Conservation (phyloP, 805 yeast genomes). For the Ogataea methylovora region DNA sequence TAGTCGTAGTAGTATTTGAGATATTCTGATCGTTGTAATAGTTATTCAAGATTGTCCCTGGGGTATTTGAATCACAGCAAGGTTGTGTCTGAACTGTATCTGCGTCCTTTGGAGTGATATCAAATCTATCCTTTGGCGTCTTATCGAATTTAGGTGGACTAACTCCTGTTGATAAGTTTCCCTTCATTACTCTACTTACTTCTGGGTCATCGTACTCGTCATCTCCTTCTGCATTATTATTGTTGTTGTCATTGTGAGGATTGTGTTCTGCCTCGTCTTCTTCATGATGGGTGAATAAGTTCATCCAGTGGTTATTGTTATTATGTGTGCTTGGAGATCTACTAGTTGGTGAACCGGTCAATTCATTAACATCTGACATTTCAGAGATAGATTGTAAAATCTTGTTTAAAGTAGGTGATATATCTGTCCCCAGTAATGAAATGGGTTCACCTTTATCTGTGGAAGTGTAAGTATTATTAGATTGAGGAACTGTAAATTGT, state of each 20-base stretch:
- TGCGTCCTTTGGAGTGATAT: conserved; percentile 15
- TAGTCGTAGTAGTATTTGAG: conserved; percentile 1
- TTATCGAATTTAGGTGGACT: conserved; percentile 15
- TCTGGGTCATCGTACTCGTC: conserved; percentile 17
- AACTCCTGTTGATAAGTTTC: not conserved
- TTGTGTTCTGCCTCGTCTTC: conserved; percentile 11
- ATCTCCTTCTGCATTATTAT: not conserved
- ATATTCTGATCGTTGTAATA: not conserved
- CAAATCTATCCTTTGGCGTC: conserved; percentile 21
- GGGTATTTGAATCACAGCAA: conserved; percentile 4
- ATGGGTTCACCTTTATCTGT: conserved; percentile 5
- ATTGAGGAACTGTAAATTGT: not conserved
- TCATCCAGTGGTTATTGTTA: conserved; percentile 21
- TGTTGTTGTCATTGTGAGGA: not conserved
- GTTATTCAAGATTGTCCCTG: not conserved
- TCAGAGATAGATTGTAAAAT: conserved; percentile 4
- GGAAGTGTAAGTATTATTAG: not conserved
- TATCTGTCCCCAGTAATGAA: conserved; percentile 19
- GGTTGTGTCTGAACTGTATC: conserved; percentile 20
- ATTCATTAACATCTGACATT: not conserved
- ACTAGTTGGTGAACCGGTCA: not conserved
- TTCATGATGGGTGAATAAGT: conserved; percentile 21
- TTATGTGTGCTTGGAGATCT: conserved; percentile 7
- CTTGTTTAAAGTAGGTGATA: conserved; percentile 19
- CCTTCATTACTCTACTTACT: conserved; percentile 13